Conservation (phyloP, 495 filamentous ascomycete genomes). For the Neurospora intermedia region DNA sequence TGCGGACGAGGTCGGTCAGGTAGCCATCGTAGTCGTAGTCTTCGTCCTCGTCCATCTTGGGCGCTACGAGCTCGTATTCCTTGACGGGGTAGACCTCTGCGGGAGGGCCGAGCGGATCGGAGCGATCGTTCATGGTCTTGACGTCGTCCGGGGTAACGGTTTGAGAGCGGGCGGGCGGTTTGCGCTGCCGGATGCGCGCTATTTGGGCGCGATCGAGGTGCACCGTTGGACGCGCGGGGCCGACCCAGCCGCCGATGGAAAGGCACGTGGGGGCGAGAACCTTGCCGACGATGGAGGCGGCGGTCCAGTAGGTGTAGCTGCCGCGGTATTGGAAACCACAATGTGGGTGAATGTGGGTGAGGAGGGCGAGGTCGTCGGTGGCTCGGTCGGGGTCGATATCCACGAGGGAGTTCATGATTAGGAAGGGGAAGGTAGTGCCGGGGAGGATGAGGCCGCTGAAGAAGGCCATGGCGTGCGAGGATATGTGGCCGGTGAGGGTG, state of each 20-base stretch:
- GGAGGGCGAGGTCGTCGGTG: conserved; percentile 46
- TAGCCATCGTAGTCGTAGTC: conserved; percentile 28
- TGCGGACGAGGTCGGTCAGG: conserved; percentile 44
- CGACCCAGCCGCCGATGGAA: conserved; percentile 58
- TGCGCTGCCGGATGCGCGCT: conserved; percentile 46
- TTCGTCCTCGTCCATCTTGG: conserved; percentile 36
- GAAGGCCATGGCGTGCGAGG: conserved; percentile 59
- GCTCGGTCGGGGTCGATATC: conserved; percentile 55
- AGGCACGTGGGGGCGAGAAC: conserved; percentile 67
- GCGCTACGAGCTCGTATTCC: conserved; percentile 47
- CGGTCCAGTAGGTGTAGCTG: conserved; percentile 60
- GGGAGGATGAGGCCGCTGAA: conserved; percentile 60
- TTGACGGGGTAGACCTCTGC: conserved; percentile 46
- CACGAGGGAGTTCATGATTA: conserved; percentile 62
- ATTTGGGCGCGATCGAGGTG: conserved; percentile 54
- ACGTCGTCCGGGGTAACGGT: conserved; percentile 43
- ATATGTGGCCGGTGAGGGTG: conserved; percentile 43
- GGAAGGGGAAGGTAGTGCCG: conserved; percentile 56
- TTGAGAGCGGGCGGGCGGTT: conserved; percentile 21
- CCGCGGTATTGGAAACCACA: conserved; percentile 62
- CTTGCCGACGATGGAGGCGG: conserved; percentile 58
- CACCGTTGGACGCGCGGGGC: conserved; percentile 49
- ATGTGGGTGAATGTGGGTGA: conserved; percentile 50
- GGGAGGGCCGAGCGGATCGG: conserved; percentile 52
- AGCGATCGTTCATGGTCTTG: conserved; percentile 46